Base-by-base conservation (phyloP, 495 filamentous ascomycete species). In the Cairneyella variabilis region DNA sequence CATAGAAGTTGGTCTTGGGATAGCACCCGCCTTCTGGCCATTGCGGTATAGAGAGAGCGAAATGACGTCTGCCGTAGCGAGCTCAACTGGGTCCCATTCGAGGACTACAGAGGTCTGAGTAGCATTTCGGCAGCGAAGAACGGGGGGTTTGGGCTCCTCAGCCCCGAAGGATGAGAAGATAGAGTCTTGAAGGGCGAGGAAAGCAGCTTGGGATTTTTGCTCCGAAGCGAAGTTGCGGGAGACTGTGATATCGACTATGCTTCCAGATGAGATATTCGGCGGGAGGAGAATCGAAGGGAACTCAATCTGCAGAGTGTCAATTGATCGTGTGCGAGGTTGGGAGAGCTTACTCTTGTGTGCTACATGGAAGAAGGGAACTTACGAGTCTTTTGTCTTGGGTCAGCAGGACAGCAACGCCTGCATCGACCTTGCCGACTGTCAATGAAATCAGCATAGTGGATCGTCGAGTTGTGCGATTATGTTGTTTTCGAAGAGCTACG, bases 341-440 rank as follows among this genome's bases (percentile, higher is more conserved):
- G 22, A 27, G 17, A 30, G 16, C 7, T 39, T 42, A 22, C 18
- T 14, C 4, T 14, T 43, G 23, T 26, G 8, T 14, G 16, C 22
- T 43, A 38, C 22, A 26, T 25, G 22, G 25, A 3, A 14, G 37
- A 48, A 41, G 47, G n/a, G 36, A 10, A 14, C 59, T 69, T 83
- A 97, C 93, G 61, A 98, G 78, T 59, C 93, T 85, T 74, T 97
- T 97, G 73, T 98, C 93, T 62, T 96, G 87, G 32, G 93, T 98
- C 52, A 98, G 78, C 48, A 98, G 83, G 49, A 98, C 95, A 42
- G 93, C 95, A 62, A 98, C 91, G 69, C 93, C 93, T 61, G 93
- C 93, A 69, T 98, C 93, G 71, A 98, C 93, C 76, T 98, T 98
- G 74, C 93, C 93, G 66, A 98, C 95, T 38, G 93, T 98, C 66